These are phyloP conservation scores for Chaetomium cochliodes DNA, from an alignment of 495 filamentous ascomycete species.

Conservation along the genomic window DNA sequence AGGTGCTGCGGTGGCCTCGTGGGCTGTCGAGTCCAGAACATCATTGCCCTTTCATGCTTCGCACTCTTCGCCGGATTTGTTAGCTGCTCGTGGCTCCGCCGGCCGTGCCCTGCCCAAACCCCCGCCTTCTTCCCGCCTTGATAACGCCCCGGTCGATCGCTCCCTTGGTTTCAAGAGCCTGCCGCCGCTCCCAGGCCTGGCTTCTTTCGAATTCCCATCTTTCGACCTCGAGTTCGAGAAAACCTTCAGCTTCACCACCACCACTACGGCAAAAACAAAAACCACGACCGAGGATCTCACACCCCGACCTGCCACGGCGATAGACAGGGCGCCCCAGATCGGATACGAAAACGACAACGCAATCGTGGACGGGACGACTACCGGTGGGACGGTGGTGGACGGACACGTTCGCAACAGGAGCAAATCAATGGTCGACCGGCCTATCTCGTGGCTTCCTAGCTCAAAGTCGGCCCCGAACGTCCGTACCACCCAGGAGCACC, in stretches of 20 bases:
- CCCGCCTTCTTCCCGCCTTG: constrained; percentile 23
- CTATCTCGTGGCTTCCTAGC: constrained; percentile 47
- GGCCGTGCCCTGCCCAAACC: constrained; percentile 26
- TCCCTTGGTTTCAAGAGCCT: constrained; percentile 34
- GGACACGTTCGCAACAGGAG: constrained; percentile 35
- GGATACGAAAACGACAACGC: constrained; percentile 21
- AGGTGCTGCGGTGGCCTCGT: constrained; percentile 40
- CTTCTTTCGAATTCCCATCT: constrained; percentile 46
- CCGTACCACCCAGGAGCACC: constrained; percentile 19
- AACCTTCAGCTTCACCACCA: constrained; percentile 37
- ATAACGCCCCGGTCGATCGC: constrained; percentile 13
- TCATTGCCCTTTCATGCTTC: constrained; percentile 38
- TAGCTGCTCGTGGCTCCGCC: constrained; percentile 10
- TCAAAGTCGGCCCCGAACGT: constrained; percentile 42
- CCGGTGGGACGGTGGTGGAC: constrained; percentile 27
- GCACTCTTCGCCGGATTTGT: constrained; percentile 38
- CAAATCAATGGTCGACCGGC: constrained; percentile 44
- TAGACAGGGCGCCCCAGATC: not conserved
- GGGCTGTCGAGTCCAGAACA: constrained; percentile 40
- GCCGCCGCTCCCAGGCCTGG: constrained; percentile 34
- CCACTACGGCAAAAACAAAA: not conserved
- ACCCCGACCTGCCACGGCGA: constrained; percentile 15
- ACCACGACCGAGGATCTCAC: not conserved
- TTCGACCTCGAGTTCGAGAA: constrained; percentile 48
- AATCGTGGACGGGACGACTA: not conserved